Conservation (phyloP, 352 stramenopile species). For the Pythium sukuiense region DNA sequence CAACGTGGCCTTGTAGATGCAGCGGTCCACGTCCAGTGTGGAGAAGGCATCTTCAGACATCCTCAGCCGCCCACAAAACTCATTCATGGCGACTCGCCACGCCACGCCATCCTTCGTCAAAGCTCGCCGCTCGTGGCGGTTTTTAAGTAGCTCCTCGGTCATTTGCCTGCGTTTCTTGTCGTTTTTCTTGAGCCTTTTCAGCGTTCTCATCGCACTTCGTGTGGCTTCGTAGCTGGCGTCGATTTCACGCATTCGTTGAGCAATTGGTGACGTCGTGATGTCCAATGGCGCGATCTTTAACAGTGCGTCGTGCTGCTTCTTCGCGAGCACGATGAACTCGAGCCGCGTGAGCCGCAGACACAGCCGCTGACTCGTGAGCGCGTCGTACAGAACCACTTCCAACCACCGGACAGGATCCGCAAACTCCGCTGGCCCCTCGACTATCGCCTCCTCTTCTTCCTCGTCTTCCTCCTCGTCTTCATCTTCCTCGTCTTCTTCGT, state of each 20-base stretch:
- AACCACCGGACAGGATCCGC: conserved; percentile 22
- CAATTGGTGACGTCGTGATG: conserved; percentile 21
- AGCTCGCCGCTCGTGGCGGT: conserved; percentile 27
- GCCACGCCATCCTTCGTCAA: conserved; percentile 27
- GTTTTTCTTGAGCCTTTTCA: conserved; percentile 30
- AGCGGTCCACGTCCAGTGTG: conserved; percentile 34
- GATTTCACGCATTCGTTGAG: conserved; percentile 17
- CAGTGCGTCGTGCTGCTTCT: conserved; percentile 39
- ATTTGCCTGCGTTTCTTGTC: conserved; percentile 35
- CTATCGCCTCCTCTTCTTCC: neutral
- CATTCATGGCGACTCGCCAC: conserved; percentile 38
- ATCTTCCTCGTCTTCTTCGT: neutral
- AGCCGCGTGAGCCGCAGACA: conserved; percentile 34
- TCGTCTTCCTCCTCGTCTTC: neutral
- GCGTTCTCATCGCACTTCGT: conserved; percentile 5
- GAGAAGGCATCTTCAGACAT: neutral
- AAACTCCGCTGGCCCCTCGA: neutral
- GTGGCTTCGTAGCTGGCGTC: conserved; percentile 9
- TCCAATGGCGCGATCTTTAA: conserved; percentile 38
- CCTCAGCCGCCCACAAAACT: conserved; percentile 36
- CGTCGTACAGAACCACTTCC: conserved; percentile 46
- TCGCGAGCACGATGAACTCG: conserved; percentile 47
- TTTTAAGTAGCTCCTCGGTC: conserved; percentile 11
- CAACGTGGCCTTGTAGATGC: conserved; percentile 39
- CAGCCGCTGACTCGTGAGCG: conserved; percentile 5